Conservation (phyloP, 352 stramenopile genomes). For the Phytophthora hibernalis region DNA sequence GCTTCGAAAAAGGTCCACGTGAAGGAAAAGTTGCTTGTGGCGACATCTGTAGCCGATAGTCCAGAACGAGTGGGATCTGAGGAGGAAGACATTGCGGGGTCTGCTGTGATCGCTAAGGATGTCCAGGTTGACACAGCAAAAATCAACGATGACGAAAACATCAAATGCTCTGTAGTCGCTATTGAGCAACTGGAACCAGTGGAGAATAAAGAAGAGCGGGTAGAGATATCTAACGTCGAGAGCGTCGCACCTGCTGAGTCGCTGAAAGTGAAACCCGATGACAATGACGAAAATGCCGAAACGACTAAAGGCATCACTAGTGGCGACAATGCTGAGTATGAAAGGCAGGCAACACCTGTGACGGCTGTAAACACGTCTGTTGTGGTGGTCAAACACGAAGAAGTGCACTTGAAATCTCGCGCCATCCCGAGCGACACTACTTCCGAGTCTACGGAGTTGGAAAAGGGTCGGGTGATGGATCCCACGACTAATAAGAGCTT, state of each 20-base stretch:
- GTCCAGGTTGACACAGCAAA: background rate
- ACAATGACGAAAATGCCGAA: background rate
- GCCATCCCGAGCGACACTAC: background rate
- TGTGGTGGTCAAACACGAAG: background rate
- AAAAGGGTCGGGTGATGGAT: background rate
- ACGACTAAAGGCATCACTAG: background rate
- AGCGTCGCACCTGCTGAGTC: background rate
- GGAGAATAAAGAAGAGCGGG: background rate
- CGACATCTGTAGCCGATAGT: background rate
- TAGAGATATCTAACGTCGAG: background rate
- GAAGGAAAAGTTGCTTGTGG: background rate
- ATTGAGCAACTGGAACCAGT: background rate
- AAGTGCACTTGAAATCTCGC: background rate
- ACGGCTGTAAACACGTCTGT: background rate
- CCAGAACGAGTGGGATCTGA: background rate
- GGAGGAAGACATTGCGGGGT: background rate
- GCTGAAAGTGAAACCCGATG: slow-evolving; percentile 1
- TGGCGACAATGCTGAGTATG: background rate
- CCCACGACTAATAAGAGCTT: background rate
- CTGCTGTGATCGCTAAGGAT: background rate
- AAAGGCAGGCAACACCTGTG: background rate
- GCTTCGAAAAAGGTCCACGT: background rate
- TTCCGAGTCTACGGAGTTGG: background rate
- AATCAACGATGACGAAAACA: background rate
- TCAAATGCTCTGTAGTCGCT: background rate